Percentiles rank a stretch among this genome's conserved stretches.
phyloP scores from a whole-genome alignment of 495 filamentous ascomycete genomes.

The Clavariopsis aquatica region DNA sequence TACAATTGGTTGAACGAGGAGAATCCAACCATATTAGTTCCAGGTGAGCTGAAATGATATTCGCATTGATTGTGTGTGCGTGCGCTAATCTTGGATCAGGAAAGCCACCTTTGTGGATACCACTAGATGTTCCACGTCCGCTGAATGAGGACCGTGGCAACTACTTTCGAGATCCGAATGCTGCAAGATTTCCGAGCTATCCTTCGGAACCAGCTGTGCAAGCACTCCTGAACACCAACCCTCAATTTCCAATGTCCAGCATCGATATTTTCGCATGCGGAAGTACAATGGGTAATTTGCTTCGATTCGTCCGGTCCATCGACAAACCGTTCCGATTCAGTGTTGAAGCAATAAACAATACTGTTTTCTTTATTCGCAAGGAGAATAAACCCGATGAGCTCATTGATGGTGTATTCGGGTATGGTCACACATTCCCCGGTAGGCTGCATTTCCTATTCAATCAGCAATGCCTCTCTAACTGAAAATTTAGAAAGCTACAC shows the following conservation, averaged over 20 bases:
- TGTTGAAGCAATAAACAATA: constrained; percentile 60
- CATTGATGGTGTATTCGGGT: constrained; percentile 58
- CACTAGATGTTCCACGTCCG: constrained; percentile 43
- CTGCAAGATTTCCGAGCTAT: constrained; percentile 56
- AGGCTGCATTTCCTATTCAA: too few relatives aligned
- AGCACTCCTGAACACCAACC: constrained; percentile 46
- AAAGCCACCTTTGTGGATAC: constrained; percentile 61
- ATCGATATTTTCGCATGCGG: constrained; percentile 65
- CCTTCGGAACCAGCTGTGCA: constrained; percentile 62
- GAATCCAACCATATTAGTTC: constrained; percentile 52
- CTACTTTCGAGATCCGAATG: constrained; percentile 65
- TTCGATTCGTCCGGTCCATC: constrained; percentile 54
- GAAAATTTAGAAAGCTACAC: constrained; percentile 66
- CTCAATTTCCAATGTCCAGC: constrained; percentile 43
- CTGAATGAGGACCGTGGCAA: constrained; percentile 55
- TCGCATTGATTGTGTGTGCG: too few relatives aligned
- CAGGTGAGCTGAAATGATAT: too few relatives aligned
- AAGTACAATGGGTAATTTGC: constrained; percentile 60
- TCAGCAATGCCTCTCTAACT: too few relatives aligned
- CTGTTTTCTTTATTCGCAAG: constrained; percentile 62
- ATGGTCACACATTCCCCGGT: constrained; percentile 67
- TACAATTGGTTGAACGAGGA: constrained; percentile 56
- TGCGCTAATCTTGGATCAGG: constrained; percentile 45
- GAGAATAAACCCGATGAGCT: constrained; percentile 57
- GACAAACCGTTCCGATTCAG: constrained; percentile 59